A percentile compares a stretch with the other conserved stretches of the same genome.
phyloP scores from a whole-genome alignment of 2,329 filamentous ascomycete genomes.

The Aspergillus viridinutans region DNA sequence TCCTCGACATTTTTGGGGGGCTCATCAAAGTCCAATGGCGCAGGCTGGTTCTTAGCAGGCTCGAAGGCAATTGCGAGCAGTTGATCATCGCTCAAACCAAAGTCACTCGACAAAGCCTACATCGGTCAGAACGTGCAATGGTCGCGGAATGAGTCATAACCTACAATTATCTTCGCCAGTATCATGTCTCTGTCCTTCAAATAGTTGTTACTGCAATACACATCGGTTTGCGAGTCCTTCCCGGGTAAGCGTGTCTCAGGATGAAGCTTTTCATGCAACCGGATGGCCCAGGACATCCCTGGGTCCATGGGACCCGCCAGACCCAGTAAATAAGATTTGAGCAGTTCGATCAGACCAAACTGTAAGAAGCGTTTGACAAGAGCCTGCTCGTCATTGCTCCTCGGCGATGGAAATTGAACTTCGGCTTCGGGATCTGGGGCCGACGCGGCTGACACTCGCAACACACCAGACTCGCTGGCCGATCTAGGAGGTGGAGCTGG shows the following conservation, averaged over 20 bases:
- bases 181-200: constrained; percentile 52
- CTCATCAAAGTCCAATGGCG: constrained; percentile 51
- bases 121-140: constrained; percentile 4
- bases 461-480: constrained; percentile 46
- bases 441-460: constrained; percentile 28
- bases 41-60: constrained; percentile 35
- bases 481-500: constrained; percentile 57
- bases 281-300: constrained; percentile 42
- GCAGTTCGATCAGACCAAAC: constrained; percentile 57
- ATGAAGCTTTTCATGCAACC: constrained; percentile 56
- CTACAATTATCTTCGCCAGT: constrained; percentile 53
- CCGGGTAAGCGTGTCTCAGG: constrained; percentile 49
- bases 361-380: constrained; percentile 56
- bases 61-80: constrained; percentile 44
- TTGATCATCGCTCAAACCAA: constrained; percentile 47
- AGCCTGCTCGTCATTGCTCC: constrained; percentile 43
- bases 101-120: constrained; percentile 51
- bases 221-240: constrained; percentile 46
- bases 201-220: constrained; percentile 47
- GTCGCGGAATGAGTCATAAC: constrained; percentile 5
- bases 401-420: constrained; percentile 35
- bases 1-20: constrained; percentile 49
- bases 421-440: constrained; percentile 59
- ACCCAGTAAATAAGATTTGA: constrained; percentile 56
- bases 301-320: constrained; percentile 32